Base-by-base conservation (phyloP, 352 stramenopile species). In the Pythium guiyangense region DNA sequence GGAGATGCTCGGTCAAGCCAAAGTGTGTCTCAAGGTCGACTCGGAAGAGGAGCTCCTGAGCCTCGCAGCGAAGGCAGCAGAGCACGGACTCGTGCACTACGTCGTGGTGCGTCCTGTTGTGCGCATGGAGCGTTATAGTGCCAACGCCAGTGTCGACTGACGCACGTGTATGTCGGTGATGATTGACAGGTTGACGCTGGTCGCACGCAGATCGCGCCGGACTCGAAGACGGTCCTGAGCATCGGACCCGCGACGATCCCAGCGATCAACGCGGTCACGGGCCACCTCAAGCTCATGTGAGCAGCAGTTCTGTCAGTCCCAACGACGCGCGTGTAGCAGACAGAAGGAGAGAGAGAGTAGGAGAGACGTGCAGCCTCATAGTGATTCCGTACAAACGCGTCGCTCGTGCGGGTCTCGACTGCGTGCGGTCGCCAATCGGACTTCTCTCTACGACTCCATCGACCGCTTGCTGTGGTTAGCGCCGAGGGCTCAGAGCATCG, bases 221-320 rank as follows among this genome's bases (percentile, higher is more conserved):
- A 92, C 25, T 86, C 69, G 35, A 95, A 95, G 77, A 95, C 85
- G 6, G 85, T 95, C 44, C 48, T 95, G 45, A 77, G 73, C 48
- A 92, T 95, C 54, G 85, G 85, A 0, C 85, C 85, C 1, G 85
- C 85, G 4, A 73, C 85, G 17, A 64, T 92, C 26, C 69, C 78
- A 25, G 77, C 63, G 29, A 77, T 94, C 56, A 74, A 94, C 58
- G 71, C 74, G 34, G 66, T 94, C 56, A 92, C 80, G 4, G 77
- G 77, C 31, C 85, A 92, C 63, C 79, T 94, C 58, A 94, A 93
- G 69, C 80, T 94, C 64, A 88, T 93, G 81, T 94, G 63, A 79
- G 40, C 12, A 20, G 25, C 15, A 3, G 8, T 45, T 51, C 56
- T 20, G 12, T 25, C 22, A 45, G n/a, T 3, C 46, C 50, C 31